Evolutionary conservation across 2,329 filamentous ascomycete species (phyloP), one percentile per base, ranked within the genome.

Genomic region (Xylariaceae sp.): DNA sequence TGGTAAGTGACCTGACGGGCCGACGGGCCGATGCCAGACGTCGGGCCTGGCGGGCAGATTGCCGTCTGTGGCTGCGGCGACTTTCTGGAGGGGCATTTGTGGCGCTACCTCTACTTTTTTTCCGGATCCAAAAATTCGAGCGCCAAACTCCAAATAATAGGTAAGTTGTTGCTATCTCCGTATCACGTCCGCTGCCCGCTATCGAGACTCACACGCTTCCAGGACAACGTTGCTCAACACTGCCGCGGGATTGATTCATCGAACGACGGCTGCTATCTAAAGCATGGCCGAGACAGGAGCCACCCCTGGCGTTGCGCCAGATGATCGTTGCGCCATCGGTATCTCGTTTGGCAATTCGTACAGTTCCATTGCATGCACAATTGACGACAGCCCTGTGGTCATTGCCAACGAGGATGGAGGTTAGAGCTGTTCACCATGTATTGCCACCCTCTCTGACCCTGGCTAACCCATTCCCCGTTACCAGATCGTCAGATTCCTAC

Each of bases 341-440:
- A 91, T 99, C 70, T 88, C 92, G 63, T 96, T 97, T 79, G 94
- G 94, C 76, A 99, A 97, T 79, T 92, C 91, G 58, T 95, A 96
- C 85, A 95, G 90, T 77, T 96, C 91, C 57, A 96, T 99, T 75
- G 92, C 92, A 66, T 91, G 86, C 71, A 95, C 92, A 44, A 83
- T 86, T 58, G 92, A 97, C 68, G 92, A 95, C 74, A 95, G 95
- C 79, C 87, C 91, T 61, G 90, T 96, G 72, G 92, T 99, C 61
- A 97, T 99, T 76, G 94, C 94, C 69, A 97, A 99, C 76, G 94
- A 97, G 78, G 94, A 97, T 70, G 94, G 94, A 80, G 89, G 89
- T 91, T 71, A 68, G 84, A 74, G 22, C n/a, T 49, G 9, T 3
- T 12, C n/a, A 21, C 19, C 18, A 10, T 21, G 12, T 12, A 34